Conservation (phyloP, 495 filamentous ascomycete species). For the Glutinoglossum americanum region DNA sequence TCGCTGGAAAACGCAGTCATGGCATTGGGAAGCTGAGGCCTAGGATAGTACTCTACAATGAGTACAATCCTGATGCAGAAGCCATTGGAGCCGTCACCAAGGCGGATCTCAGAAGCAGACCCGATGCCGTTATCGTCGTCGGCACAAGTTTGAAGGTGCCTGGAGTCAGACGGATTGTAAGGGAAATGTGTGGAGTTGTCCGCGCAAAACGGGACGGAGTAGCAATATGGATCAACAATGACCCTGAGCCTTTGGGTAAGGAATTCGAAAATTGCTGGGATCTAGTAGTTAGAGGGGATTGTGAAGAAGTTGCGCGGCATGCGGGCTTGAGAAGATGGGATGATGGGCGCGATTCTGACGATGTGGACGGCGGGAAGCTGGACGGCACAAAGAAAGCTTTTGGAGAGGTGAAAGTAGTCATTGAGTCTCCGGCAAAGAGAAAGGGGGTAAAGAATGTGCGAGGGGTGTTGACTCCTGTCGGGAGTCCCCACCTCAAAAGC, state of each 20-base stretch:
- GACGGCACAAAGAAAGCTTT: not conserved
- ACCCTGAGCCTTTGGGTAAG: constrained; percentile 53
- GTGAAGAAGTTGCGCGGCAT: constrained; percentile 56
- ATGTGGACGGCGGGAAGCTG: not conserved
- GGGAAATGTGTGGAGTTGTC: constrained; percentile 70
- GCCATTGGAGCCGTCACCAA: constrained; percentile 80
- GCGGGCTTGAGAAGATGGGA: constrained; percentile 3
- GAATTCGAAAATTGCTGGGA: constrained; percentile 89
- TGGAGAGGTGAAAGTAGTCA: not conserved
- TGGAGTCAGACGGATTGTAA: constrained; percentile 69
- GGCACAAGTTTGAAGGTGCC: constrained; percentile 91
- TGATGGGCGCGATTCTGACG: not conserved
- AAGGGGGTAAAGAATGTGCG: not conserved
- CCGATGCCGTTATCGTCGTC: constrained; percentile 83
- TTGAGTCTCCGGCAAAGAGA: not conserved
- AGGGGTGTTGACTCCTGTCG: not conserved
- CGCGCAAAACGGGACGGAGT: constrained; percentile 67
- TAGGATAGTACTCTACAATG: constrained; percentile 91
- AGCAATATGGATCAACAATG: constrained; percentile 85
- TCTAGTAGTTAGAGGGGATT: constrained; percentile 65
- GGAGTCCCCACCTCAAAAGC: not conserved
- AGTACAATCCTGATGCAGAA: constrained; percentile 87
- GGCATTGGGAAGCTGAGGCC: constrained; percentile 80
- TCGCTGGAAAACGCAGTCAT: constrained; percentile 76
- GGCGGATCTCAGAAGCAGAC: constrained; percentile 61